Evolutionary conservation across 2,329 filamentous ascomycete genomes (phyloP), one percentile per base, ranked within the genome.

Genomic region (Uncinocarpus reesii): DNA sequence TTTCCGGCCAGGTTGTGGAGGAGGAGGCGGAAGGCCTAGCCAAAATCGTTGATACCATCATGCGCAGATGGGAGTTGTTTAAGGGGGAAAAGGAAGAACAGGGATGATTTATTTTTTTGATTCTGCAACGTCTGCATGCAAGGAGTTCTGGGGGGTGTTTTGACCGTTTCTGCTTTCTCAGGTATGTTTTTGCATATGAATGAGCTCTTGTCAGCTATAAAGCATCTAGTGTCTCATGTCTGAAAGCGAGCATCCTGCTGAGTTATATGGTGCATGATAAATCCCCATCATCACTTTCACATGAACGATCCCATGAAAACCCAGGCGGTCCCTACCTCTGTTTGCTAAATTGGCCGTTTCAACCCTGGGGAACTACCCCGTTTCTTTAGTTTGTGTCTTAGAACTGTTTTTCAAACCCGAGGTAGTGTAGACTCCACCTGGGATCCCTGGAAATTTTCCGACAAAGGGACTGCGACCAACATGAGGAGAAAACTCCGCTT

Each of bases 11-110:
- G 16, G 84, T 80, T 0, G 79, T 90, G 5, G 89, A 95, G 62
- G 92, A 96, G 71, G 90, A 96, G 69, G 89, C 95, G 80, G 87
- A 90, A 61, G 86, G 84, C 0, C 82, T 95, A 58, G 80, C 78
- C 59, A 77, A 76, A 54, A 79, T 94, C 34, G 80, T 89, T 26
- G 77, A 84, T 50, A 78, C 84, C 40, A 76, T 89, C 11, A 69
- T 81, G 61, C 68, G 70, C 36, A 73, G 78, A 56, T 65, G 61
- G 63, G 57, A 63, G 18, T 49, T 52, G 23, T 11, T 34, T 4
- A 41, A 50, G 20, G 24, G 34, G 26, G 16, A 24, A 2, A 24
- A 32, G 20, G 28, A 15, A 11, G 18, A 7, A 11, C 23, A 32
- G 21, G 34, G 24, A 31, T 48, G 37, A 41, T 41, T 38, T 32